Evolutionary conservation across 176 grass and related monocot species (phyloP).

Genomic region (Luzula sylvatica): DNA sequence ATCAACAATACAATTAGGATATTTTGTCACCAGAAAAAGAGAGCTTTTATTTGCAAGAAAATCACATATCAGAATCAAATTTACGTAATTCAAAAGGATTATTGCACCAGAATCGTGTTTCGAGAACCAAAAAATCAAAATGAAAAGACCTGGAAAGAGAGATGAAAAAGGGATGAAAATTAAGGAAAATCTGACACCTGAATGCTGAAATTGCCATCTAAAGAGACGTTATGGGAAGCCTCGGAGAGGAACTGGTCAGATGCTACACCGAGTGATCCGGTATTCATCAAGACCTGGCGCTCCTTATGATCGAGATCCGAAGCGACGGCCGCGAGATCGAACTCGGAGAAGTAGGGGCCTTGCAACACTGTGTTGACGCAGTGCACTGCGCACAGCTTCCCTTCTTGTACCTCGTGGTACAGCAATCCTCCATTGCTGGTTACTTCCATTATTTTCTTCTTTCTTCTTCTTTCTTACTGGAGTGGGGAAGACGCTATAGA

Average conservation of each 20-base stretch:
- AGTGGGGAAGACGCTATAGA: neutral
- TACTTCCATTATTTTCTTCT: slow-evolving; percentile 27
- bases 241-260: slow-evolving; percentile 49
- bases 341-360: slow-evolving; percentile 98
- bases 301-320: slow-evolving; percentile 77
- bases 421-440: slow-evolving; percentile 85
- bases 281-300: slow-evolving; percentile 70
- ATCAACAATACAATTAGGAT: too few relatives aligned
- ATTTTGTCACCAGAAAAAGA: too few relatives aligned
- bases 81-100: neutral
- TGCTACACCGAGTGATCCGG: slow-evolving; percentile 4
- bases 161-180: neutral
- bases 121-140: neutral
- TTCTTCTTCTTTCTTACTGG: neutral
- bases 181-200: slow-evolving; percentile 34
- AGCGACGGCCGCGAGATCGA: slow-evolving; percentile 92
- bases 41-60: neutral
- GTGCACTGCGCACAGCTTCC: slow-evolving; percentile 97
- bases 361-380: slow-evolving; percentile 94
- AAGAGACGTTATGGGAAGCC: slow-evolving; percentile 84
- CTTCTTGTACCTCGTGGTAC: slow-evolving; percentile 98
- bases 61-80: neutral
- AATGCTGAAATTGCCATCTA: slow-evolving; percentile 97
- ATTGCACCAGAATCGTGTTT: neutral
- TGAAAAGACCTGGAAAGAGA: neutral